Percentiles rank a stretch among this genome's conserved stretches.
Conservation (phyloP, 352 stramenopile species). For the Peronospora tabacina region DNA sequence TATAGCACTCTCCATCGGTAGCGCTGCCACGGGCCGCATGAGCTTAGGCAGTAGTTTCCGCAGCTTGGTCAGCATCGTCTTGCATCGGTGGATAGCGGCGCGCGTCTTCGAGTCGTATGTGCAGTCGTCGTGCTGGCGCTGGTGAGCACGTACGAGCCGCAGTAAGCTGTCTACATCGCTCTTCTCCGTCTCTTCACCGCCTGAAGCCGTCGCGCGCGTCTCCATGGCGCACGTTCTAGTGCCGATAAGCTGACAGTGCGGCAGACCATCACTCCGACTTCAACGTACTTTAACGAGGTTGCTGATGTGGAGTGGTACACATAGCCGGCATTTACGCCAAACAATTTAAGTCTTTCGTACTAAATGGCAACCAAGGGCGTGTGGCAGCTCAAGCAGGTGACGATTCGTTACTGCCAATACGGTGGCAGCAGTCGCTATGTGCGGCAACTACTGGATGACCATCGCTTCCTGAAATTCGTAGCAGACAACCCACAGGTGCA, state of each 20-base stretch:
- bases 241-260: conserved; percentile 4
- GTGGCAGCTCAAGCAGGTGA: conserved; percentile 75
- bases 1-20: conserved; percentile 26
- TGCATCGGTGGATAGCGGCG: conserved; percentile 43
- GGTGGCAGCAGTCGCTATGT: conserved; percentile 72
- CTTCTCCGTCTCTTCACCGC: conserved; percentile 30
- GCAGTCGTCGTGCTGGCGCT: conserved; percentile 40
- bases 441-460: conserved; percentile 59
- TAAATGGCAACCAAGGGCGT: conserved; percentile 68
- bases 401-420: conserved; percentile 77
- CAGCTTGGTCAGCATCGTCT: conserved; percentile 60
- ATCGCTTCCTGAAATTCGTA: conserved; percentile 77
- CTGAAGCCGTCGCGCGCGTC: background rate
- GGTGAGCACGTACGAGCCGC: conserved; percentile 34
- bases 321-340: conserved; percentile 11
- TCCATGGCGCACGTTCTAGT: conserved; percentile 3
- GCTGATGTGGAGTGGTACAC: conserved; percentile 5
- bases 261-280: conserved; percentile 11
- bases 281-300: conserved; percentile 16
- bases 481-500: conserved; percentile 83
- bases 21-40: conserved; percentile 40
- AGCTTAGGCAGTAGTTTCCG: conserved; percentile 62
- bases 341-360: conserved; percentile 5
- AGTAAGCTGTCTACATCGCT: conserved; percentile 48
- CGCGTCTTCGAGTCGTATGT: conserved; percentile 31